These are phyloP conservation scores for Mucor lusitanicus DNA, from an alignment of 371 early-diverging fungal genomes.

Conservation along the genomic window DNA sequence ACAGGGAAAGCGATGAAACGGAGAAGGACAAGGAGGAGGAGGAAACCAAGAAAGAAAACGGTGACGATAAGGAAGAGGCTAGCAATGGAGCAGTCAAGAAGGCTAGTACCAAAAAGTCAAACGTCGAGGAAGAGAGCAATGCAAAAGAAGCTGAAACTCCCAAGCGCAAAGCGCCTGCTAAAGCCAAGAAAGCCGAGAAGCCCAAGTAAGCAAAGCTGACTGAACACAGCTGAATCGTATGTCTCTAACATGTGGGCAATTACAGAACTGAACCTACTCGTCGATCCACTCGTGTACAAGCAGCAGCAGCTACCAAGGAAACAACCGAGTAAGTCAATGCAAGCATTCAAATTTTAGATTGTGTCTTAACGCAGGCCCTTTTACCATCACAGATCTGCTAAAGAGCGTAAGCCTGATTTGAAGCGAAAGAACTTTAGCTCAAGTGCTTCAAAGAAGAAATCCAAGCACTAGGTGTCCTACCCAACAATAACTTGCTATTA, in stretches of 20 bases:
- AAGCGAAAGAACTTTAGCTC: neutral
- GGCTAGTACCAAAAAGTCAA: neutral
- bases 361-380: no score
- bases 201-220: neutral
- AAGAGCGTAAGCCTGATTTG: neutral
- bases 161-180: neutral
- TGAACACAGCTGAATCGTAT: neutral
- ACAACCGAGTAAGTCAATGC: neutral
- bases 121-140: neutral
- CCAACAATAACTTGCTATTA: neutral
- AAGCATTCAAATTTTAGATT: no score
- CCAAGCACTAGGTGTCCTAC: neutral
- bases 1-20: neutral
- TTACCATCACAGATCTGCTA: neutral
- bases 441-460: neutral
- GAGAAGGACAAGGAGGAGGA: neutral
- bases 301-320: neutral
- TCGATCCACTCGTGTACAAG: neutral
- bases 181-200: neutral
- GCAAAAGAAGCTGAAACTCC: neutral
- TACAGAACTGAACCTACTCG: neutral
- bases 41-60: neutral
- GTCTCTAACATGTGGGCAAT: neutral
- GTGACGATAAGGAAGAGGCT: neutral
- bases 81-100: neutral